Evolutionary conservation across 202 grass and related monocot genomes (phyloP), one percentile per base, ranked within the genome.

Genomic region (Zoysia matrella): DNA sequence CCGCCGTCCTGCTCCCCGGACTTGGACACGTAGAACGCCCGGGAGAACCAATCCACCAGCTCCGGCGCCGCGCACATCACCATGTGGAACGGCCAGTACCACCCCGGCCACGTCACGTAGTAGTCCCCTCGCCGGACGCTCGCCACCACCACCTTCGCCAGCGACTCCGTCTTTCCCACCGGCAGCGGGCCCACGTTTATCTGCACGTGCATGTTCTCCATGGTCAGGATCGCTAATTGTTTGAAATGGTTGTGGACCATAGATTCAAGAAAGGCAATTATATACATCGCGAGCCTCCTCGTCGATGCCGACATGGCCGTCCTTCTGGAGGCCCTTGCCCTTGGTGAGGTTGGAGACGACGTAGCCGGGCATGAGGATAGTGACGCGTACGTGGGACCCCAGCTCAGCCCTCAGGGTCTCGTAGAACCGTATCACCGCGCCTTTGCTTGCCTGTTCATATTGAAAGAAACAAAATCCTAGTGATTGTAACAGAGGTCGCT

Each of bases 311-410:
- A 97, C 74, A 51, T 83, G 67, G 71, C 92, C 95, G 1, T 86
- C 86, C 62, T 90, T 89, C 63, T 97, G 92, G 36, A 97, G 22
- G 8, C 86, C 95, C 73, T 94, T 94, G 73, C 95, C 92, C 87
- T 86, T 97, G 47, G 95, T 97, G 71, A 97, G 76, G 86, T 97
- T 94, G 42, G 92, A 97, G 11, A 87, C 95, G 1, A 97, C 95
- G 16, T 91, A 97, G 3, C 95, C 95, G 1, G 90, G 90, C 39
- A 88, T 70, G 6, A 94, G 67, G 53, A 97, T 86, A 63, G 92
- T 97, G 86, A 97, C 84, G 7, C 87, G 69, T 67, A 97, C 86
- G 5, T 92, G 61, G 0, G 30, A 36, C 30, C 90, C 83, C 16
- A 97, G 65, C 82, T 97, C 92, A 1, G 92, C 78, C 76, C 90